Base-by-base conservation (phyloP, 805 yeast species). In the Candida ficus region DNA sequence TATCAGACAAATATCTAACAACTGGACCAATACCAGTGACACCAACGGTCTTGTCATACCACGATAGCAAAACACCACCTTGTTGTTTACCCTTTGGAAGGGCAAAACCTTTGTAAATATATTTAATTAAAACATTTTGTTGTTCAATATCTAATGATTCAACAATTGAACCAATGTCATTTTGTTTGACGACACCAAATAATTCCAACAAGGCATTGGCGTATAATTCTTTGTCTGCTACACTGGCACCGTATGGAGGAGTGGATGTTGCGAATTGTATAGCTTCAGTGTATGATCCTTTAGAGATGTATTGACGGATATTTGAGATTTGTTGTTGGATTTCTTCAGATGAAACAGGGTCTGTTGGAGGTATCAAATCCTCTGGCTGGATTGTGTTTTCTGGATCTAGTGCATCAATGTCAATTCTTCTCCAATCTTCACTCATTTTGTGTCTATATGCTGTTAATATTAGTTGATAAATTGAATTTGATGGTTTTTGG, bases 381-480 rank as follows among this genome's bases (percentile, higher is more conserved):
- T 73, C 78, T 33, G 71, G 70, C 25, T 81, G 70, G 47, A 85
- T 62, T 14, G 67, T 68, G 52, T 74, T 75, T 35, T 90, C 96
- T 4, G 95, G 85, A 57, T 90, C 96, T 49, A 79, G 80, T 14
- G 88, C 85, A 63, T 93, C 98, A 39, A 93, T 80, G 61, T 93
- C 96, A 53, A 91, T 87, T 73, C 93, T 80, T 75, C 99, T 83
- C 95, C 95, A 85, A 58, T 83, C 89, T 45, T 76, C 80, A 78
- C 78, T 76, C 35, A 29, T 43, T 29, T 33, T 14, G 21, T 26
- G 19, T 19, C 22, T 16, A 9, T 27, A 2, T 28, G 21, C n/a
- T 10, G 11, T 27, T 14, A n/a, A 17, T 33, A 5, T 30, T 18
- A 7, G 33, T 12, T 12, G 29, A n/a, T n/a, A n/a, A n/a, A n/a